phyloP scores from a whole-genome alignment of 306 rosid genomes.

The Glycine soja region DNA sequence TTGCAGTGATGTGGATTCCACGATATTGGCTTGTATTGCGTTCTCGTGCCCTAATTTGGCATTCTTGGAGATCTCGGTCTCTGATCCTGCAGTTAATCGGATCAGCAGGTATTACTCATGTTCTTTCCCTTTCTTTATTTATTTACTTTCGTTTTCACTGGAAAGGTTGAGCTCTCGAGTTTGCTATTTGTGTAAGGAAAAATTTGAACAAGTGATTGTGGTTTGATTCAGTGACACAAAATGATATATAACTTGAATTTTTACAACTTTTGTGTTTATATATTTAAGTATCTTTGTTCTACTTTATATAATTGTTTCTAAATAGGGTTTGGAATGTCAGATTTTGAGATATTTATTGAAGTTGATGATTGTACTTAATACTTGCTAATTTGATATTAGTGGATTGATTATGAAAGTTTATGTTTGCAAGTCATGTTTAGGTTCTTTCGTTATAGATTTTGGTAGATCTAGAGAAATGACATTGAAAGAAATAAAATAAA shows the following conservation, averaged over 20 bases:
- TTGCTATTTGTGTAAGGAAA: not conserved
- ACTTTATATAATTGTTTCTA: not conserved
- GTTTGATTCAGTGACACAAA: not conserved
- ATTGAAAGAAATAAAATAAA: not conserved
- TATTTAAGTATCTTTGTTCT: not conserved
- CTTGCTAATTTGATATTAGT: not conserved
- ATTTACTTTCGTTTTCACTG: not conserved
- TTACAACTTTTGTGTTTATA: not conserved
- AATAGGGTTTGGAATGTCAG: not conserved
- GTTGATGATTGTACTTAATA: not conserved
- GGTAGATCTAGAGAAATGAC: not conserved
- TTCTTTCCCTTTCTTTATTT: not conserved
- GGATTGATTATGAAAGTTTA: not conserved
- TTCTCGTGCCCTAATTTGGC: slow-evolving; percentile 82
- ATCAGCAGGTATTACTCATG: slow-evolving; percentile 72
- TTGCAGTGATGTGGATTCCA: slow-evolving; percentile 86
- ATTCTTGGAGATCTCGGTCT: slow-evolving; percentile 71
- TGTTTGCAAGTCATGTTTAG: not conserved
- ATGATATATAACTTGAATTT: not conserved
- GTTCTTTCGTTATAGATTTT: not conserved
- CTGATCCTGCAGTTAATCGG: slow-evolving; percentile 65
- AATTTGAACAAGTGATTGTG: not conserved
- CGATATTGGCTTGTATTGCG: slow-evolving; percentile 93
- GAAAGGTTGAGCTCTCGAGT: not conserved
- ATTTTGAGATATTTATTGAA: not conserved